Evolutionary conservation across 345 rosid genomes (phyloP).

Genomic region (Euphorbia pulcherrima): DNA sequence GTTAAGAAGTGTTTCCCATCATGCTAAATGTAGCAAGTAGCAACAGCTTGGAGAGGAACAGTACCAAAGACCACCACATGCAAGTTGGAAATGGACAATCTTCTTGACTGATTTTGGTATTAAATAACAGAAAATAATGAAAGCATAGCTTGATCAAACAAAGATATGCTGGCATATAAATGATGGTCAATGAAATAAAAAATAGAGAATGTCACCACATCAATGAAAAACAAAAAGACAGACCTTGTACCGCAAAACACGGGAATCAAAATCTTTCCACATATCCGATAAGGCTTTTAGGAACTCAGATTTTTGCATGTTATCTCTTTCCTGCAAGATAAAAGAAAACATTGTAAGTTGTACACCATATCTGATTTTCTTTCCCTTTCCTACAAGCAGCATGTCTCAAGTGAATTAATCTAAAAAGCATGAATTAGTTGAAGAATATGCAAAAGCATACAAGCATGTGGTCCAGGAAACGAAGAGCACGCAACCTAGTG

Average conservation of each 20-base stretch:
- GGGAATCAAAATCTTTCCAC: conserved; percentile 99
- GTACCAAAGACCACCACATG: neutral
- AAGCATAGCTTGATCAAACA: neutral
- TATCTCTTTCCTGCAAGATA: conserved; percentile 78
- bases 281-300: conserved; percentile 93
- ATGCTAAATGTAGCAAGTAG: conserved; percentile 5
- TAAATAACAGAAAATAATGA: neutral
- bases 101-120: neutral
- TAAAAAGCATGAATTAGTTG: conserved; percentile 10
- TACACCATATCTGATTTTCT: neutral
- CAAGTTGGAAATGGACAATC: neutral
- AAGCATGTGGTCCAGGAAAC: conserved; percentile 97
- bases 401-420: conserved; percentile 11
- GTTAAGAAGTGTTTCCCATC: neutral
- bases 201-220: neutral
- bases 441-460: conserved; percentile 45
- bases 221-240: conserved; percentile 15
- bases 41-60: neutral
- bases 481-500: conserved; percentile 96
- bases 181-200: neutral
- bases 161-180: neutral
- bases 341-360: conserved; percentile 11
- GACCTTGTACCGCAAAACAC: conserved; percentile 96
- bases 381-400: conserved; percentile 4
- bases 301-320: conserved; percentile 98